Evolutionary conservation across 805 yeast genomes (phyloP), one percentile per base, ranked within the genome.

Genomic region (Debaryomyces maramus): DNA sequence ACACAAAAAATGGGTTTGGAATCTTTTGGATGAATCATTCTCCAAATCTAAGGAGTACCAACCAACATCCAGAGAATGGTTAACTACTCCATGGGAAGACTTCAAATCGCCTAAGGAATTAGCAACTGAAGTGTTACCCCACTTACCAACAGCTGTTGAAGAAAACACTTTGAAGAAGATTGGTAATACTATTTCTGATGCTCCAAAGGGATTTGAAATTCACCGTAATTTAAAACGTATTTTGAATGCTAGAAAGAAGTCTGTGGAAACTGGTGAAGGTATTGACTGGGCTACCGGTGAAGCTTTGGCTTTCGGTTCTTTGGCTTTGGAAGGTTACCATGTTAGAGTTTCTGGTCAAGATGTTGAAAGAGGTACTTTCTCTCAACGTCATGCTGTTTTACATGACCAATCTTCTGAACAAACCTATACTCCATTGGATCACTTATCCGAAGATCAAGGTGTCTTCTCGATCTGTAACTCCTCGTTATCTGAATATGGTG

Each of bases 251-350:
- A 87, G 99, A 74, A 78, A 85, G 67, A 93, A 93, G 75, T 66
- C 96, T 33, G 77, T 83, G 44, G 93, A 88, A 53, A 65, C 80
- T 20, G 99, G 99, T 60, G 88, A 85, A 68, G 95, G 91, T 60
- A 88, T 93, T 51, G 99, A 93, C 69, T 93, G 98, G 99, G 85
- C 99, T 34, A 93, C 99, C 43, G 99, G 96, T 80, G 99, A 93
- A 75, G 98, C 98, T 34, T 81, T 93, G 55, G 99, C 99, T 14
- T 91, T 84, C 58, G 99, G 98, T 60, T 81, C 97, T 37, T 76
- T 93, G 53, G 84, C 83, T 39, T 64, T 82, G 58, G 99, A 93
- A 72, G 99, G 99, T 50, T 85, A 84, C 72, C 96, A 91, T 57
- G 95, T 93, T 45, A 87, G 99, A 77, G 85, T 93, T 37, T 87